A percentile compares a stretch with the other conserved stretches of the same genome.
Conservation (phyloP, 208 protist genomes). For the Crithidia sp. region DNA sequence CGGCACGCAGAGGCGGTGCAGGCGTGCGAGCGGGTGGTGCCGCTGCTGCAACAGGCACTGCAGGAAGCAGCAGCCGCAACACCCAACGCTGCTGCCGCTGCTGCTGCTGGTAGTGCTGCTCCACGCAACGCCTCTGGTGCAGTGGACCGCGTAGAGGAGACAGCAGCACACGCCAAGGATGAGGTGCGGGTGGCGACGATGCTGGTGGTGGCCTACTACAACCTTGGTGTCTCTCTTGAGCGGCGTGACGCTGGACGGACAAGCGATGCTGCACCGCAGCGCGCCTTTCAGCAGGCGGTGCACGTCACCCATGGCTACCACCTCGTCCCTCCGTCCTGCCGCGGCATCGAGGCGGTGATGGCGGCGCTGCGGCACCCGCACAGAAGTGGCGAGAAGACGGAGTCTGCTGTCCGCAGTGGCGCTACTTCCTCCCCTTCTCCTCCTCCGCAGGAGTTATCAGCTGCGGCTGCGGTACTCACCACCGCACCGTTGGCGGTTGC, state of each 20-base stretch:
- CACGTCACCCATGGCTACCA: constrained; percentile 60
- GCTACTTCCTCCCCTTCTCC: too few relatives aligned
- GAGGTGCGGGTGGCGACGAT: constrained; percentile 58
- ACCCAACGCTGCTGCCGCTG: not conserved
- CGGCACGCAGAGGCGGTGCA: constrained; percentile 78
- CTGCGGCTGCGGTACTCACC: too few relatives aligned
- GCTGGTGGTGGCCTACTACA: constrained; percentile 85
- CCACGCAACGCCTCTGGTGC: not conserved
- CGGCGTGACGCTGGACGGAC: constrained; percentile 31
- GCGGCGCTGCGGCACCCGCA: constrained; percentile 46
- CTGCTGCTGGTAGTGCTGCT: not conserved
- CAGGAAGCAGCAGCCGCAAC: constrained; percentile 28
- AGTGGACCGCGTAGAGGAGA: constrained; percentile 26
- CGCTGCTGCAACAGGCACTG: constrained; percentile 62
- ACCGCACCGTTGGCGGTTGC: too few relatives aligned
- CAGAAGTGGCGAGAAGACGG: not conserved
- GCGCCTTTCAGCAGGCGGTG: constrained; percentile 61
- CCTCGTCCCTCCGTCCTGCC: constrained; percentile 55
- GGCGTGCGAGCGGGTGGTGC: constrained; percentile 70
- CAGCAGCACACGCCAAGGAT: constrained; percentile 30
- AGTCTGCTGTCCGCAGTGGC: not conserved
- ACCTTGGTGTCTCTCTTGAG: constrained; percentile 86
- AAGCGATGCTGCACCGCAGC: constrained; percentile 30
- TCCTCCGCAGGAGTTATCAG: too few relatives aligned
- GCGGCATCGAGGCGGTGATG: constrained; percentile 72